A percentile compares a stretch with the other conserved stretches of the same genome.
These are phyloP conservation scores for Botrytis pseudocinerea DNA, from an alignment of 2,329 filamentous ascomycete species.

Conservation along the genomic window DNA sequence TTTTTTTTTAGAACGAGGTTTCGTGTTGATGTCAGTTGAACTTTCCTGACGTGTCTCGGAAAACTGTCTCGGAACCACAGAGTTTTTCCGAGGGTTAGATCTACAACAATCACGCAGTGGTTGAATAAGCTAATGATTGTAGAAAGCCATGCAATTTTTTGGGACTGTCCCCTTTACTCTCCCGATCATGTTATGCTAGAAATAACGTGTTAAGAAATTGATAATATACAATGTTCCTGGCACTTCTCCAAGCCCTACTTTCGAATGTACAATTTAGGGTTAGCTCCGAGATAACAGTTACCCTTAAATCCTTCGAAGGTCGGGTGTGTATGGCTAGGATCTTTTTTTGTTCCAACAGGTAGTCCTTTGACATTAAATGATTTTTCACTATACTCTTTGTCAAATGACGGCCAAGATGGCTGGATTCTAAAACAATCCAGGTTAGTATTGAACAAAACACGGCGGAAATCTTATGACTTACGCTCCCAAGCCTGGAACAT, in stretches of 20 bases:
- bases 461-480: background rate
- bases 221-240: background rate
- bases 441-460: background rate
- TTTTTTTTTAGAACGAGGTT: slow-evolving; percentile 21
- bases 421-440: background rate
- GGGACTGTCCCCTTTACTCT: background rate
- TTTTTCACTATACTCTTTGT: background rate
- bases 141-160: background rate
- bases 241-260: background rate
- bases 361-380: background rate
- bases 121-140: background rate
- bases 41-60: slow-evolving; percentile 18
- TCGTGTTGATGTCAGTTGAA: slow-evolving; percentile 20
- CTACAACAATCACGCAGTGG: background rate
- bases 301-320: background rate
- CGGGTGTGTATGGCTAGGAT: background rate
- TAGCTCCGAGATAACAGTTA: rapidly evolving
- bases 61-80: background rate
- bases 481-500: background rate
- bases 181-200: background rate
- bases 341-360: background rate
- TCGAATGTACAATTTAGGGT: background rate
- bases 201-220: background rate
- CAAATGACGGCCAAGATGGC: background rate
- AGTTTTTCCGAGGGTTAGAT: slow-evolving; percentile 14